Conservation (phyloP, 306 rosid genomes). For the Nissolia schottii region DNA sequence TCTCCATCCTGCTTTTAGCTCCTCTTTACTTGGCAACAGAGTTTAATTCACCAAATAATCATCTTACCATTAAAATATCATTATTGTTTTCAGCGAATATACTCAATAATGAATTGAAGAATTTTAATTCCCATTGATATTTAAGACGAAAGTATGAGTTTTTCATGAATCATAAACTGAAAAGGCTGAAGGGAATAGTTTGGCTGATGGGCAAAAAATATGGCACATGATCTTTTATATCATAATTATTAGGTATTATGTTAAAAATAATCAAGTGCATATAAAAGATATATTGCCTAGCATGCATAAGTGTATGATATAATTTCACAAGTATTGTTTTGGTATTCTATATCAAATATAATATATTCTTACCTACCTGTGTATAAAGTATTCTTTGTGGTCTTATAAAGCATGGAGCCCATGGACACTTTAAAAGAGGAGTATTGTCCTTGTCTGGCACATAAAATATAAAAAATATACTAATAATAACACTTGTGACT, state of each 20-base stretch:
- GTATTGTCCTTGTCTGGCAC: neutral
- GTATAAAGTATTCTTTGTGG: neutral
- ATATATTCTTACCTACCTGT: neutral
- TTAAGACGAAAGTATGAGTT: neutral
- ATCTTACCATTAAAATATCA: conserved; percentile 9
- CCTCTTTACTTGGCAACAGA: neutral
- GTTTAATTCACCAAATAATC: neutral
- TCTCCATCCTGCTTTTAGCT: neutral
- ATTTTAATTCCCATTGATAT: conserved; percentile 9
- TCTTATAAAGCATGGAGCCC: neutral
- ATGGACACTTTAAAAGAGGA: neutral
- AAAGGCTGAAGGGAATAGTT: conserved; percentile 7
- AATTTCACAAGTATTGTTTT: neutral
- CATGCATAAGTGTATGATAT: neutral
- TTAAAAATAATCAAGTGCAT: neutral
- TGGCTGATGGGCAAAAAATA: neutral
- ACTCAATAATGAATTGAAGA: neutral
- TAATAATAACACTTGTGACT: neutral
- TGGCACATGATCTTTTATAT: neutral
- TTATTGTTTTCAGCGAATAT: neutral
- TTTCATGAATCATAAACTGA: neutral
- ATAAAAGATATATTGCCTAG: neutral
- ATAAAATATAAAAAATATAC: neutral
- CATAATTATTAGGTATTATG: neutral
- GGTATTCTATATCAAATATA: neutral